Conservation (phyloP, 208 protist species). For the Balamuthia mandrillaris region DNA sequence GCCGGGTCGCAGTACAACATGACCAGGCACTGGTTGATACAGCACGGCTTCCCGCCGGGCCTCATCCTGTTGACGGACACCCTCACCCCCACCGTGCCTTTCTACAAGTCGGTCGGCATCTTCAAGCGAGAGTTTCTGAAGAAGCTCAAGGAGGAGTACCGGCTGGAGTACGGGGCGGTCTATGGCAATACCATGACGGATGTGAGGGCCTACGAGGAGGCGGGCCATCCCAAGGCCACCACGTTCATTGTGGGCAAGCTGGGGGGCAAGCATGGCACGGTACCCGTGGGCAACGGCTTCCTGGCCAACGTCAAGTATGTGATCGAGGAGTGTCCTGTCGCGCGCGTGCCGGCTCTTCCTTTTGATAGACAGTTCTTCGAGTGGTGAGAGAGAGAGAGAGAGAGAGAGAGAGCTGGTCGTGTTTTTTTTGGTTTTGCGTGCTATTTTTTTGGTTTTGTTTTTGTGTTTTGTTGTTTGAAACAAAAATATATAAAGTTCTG, state of each 20-base stretch:
- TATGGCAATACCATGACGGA: conserved; percentile 43
- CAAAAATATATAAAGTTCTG: too few species aligned
- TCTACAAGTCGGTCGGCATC: conserved; percentile 32
- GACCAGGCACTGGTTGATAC: conserved; percentile 35
- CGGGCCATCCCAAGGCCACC: not conserved
- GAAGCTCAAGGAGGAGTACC: not conserved
- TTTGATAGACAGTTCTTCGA: too few species aligned
- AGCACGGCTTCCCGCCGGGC: conserved; percentile 41
- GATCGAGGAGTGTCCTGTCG: too few species aligned
- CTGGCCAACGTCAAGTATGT: too few species aligned
- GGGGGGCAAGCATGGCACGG: conserved; percentile 14
- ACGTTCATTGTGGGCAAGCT: conserved; percentile 40
- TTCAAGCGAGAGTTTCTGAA: conserved; percentile 38
- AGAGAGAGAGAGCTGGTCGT: too few species aligned
- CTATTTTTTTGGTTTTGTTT: too few species aligned
- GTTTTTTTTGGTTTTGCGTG: too few species aligned
- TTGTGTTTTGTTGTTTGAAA: too few species aligned
- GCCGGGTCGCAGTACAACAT: conserved; percentile 42
- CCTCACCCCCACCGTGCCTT: conserved; percentile 39
- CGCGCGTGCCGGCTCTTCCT: too few species aligned
- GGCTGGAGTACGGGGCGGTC: not conserved
- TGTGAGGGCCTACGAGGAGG: conserved; percentile 24
- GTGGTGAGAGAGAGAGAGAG: too few species aligned
- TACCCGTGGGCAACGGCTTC: too few species aligned
- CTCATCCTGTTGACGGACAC: conserved; percentile 34